phyloP scores from a whole-genome alignment of 305 asterid genomes.

The Fraxinus platypoda region DNA sequence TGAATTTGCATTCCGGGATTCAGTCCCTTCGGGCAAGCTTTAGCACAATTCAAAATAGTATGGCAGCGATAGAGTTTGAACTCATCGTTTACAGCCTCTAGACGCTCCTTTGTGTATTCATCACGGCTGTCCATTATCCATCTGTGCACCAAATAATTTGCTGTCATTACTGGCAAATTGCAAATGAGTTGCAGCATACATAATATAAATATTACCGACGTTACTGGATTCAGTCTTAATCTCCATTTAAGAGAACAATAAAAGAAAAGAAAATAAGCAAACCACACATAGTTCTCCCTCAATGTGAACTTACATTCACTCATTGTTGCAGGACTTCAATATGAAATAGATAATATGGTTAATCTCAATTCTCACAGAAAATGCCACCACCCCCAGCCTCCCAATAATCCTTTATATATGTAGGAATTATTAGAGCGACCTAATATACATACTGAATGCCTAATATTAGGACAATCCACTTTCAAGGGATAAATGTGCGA shows the following conservation, averaged over 20 bases:
- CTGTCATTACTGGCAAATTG: neutral
- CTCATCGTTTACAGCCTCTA: slow-evolving; percentile 28
- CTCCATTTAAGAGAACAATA: neutral
- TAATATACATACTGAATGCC: neutral
- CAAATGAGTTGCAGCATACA: neutral
- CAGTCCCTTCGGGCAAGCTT: slow-evolving; percentile 47
- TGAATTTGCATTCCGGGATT: slow-evolving; percentile 39
- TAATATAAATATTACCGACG: neutral
- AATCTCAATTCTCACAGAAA: neutral
- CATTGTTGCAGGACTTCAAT: neutral
- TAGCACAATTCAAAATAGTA: slow-evolving; percentile 52
- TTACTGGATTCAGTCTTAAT: neutral
- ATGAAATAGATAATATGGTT: neutral
- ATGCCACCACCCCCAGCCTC: neutral
- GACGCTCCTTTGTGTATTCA: neutral
- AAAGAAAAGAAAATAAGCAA: neutral
- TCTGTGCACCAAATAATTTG: neutral
- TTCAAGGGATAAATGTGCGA: neutral
- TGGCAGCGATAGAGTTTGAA: slow-evolving; percentile 55
- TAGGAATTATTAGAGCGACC: neutral
- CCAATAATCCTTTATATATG: neutral
- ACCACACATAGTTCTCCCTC: neutral
- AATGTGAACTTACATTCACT: neutral
- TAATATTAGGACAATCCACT: neutral
- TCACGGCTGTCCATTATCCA: neutral